Evolutionary conservation across 345 rosid species (phyloP).

Genomic region (Pistacia vera): DNA sequence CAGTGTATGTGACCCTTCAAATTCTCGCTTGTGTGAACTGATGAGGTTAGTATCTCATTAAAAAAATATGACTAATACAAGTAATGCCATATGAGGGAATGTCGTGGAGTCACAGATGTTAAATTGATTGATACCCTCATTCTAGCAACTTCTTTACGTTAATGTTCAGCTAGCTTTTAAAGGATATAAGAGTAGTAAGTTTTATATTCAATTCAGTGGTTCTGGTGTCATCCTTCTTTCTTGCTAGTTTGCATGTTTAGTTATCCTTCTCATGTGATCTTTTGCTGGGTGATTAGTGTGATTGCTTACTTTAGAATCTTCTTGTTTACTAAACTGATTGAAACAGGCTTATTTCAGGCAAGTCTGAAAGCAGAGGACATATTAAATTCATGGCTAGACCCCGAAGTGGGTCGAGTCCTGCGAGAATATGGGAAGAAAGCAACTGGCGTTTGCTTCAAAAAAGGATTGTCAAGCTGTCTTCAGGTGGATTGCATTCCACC

Average conservation of each 20-base stretch:
- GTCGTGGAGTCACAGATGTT: too few relatives aligned
- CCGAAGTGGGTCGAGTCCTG: constrained; percentile 71
- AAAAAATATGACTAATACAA: background rate
- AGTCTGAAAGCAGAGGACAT: constrained; percentile 81
- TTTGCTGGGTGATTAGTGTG: background rate
- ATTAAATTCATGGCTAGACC: constrained; percentile 83
- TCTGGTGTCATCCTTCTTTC: background rate
- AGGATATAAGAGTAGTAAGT: background rate
- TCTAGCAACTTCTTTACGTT: background rate
- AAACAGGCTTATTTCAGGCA: constrained; percentile 53
- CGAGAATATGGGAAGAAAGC: constrained; percentile 92
- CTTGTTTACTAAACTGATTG: constrained; percentile 31
- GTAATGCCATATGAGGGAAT: too few relatives aligned
- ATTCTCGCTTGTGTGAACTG: background rate
- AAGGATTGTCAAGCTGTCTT: constrained; percentile 65
- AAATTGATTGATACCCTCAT: too few relatives aligned
- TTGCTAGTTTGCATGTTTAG: background rate
- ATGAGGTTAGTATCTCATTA: background rate
- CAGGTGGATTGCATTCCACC: constrained; percentile 87
- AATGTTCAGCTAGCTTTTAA: background rate
- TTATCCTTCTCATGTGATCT: background rate
- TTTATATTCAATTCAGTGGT: background rate
- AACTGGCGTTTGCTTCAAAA: constrained; percentile 71
- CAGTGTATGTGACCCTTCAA: background rate
- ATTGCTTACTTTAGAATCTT: constrained; percentile 20